Evolutionary conservation across 805 yeast genomes (phyloP).

Genomic region (Barnettozyma botsteinii): DNA sequence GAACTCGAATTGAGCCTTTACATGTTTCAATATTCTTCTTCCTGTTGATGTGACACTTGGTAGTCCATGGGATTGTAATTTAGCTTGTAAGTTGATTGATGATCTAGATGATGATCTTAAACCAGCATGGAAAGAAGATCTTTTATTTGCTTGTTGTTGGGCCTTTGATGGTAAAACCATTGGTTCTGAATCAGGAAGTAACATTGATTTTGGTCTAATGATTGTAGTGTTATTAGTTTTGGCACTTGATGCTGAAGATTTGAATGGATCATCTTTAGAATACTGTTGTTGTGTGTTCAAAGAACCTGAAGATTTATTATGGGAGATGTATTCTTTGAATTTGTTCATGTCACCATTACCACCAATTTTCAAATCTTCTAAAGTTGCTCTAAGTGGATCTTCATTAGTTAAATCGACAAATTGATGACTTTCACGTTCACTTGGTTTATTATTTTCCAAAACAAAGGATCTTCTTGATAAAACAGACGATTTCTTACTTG

Average conservation of each 20-base stretch:
- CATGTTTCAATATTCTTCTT: constrained; percentile 44
- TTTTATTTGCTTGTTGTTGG: constrained; percentile 10
- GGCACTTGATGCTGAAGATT: constrained; percentile 16
- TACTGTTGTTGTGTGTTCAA: constrained; percentile 17
- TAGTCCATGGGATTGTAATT: constrained; percentile 27
- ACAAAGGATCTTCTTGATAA: constrained; percentile 23
- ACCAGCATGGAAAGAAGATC: constrained; percentile 26
- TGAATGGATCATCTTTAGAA: constrained; percentile 6
- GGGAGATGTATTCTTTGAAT: constrained; percentile 28
- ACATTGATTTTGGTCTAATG: constrained; percentile 26
- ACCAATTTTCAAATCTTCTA: constrained; percentile 38
- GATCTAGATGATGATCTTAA: constrained; percentile 22
- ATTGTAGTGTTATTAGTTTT: constrained; percentile 20
- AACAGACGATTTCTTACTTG: constrained; percentile 14
- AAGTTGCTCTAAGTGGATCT: constrained; percentile 51
- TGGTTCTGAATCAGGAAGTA: constrained; percentile 10
- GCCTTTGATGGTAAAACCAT: constrained; percentile 6
- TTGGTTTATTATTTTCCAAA: constrained; percentile 11
- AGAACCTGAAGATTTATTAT: constrained; percentile 6
- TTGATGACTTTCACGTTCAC: neutral
- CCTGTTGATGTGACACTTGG: constrained; percentile 51
- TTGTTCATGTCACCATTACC: constrained; percentile 38
- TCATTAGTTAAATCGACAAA: constrained; percentile 16
- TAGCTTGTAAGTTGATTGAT: constrained; percentile 21
- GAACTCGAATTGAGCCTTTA: constrained; percentile 53